Conservation (phyloP, 169 alveolate genomes). For the Plasmodium adleri region DNA sequence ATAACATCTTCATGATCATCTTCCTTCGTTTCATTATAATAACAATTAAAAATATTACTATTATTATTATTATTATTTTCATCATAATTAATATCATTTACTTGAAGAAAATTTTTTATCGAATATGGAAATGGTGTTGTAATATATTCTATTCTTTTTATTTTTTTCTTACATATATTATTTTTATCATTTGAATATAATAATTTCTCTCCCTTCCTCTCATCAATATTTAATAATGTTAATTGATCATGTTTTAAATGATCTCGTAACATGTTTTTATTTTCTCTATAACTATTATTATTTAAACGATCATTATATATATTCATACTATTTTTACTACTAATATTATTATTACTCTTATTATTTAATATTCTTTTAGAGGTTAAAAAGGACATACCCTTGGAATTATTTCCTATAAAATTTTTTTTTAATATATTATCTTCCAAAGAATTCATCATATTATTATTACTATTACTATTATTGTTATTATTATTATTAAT, state of each 20-base stretch:
- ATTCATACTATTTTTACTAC: neutral
- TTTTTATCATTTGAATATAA: neutral
- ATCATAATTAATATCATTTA: neutral
- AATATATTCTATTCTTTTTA: neutral
- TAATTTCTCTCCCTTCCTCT: neutral
- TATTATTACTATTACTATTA: neutral
- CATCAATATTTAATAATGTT: neutral
- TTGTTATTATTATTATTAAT: neutral
- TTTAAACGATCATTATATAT: neutral
- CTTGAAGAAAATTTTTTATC: conserved; percentile 18
- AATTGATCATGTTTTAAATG: neutral
- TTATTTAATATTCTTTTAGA: conserved; percentile 6
- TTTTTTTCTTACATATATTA: neutral
- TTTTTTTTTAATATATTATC: conserved; percentile 17
- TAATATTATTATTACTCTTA: neutral
- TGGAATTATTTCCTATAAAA: conserved; percentile 38
- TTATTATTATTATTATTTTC: conserved; percentile 15
- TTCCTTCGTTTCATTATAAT: neutral
- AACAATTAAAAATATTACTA: neutral
- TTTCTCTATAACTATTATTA: neutral
- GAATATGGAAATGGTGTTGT: conserved; percentile 42
- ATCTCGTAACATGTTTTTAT: neutral
- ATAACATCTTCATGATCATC: conserved; percentile 33
- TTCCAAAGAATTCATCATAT: neutral
- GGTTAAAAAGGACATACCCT: conserved; percentile 55